phyloP scores from a whole-genome alignment of 2,329 filamentous ascomycete species.

The Nigrospora sphaerica region DNA sequence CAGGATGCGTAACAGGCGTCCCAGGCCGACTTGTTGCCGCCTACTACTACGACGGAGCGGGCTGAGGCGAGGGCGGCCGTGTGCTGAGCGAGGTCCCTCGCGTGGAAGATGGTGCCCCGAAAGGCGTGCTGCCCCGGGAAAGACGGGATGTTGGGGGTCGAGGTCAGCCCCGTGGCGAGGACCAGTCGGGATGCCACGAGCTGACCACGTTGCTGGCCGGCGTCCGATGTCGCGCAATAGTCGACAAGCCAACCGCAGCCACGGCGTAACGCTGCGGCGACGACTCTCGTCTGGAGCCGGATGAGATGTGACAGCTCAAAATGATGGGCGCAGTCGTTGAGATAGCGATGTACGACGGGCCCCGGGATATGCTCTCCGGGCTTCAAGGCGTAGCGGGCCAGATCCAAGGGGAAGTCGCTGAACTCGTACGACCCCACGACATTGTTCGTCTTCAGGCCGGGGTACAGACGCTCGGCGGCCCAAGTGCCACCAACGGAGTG shows the following conservation, averaged over 20 bases:
- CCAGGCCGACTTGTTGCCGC: slow-evolving; percentile 11
- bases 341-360: slow-evolving; percentile 26
- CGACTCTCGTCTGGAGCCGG: slow-evolving; percentile 4
- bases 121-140: slow-evolving; percentile 6
- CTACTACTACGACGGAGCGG: slow-evolving; percentile 8
- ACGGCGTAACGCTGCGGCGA: background rate
- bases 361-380: slow-evolving; percentile 41
- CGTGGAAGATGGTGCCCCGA: slow-evolving; percentile 8
- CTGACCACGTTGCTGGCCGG: background rate
- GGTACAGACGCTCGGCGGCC: slow-evolving; percentile 51
- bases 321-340: slow-evolving; percentile 3
- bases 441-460: slow-evolving; percentile 58
- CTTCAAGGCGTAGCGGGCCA: slow-evolving; percentile 38
- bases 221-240: background rate
- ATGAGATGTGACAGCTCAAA: slow-evolving; percentile 4
- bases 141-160: slow-evolving; percentile 5
- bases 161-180: slow-evolving; percentile 11
- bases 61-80: background rate
- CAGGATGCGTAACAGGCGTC: slow-evolving; percentile 8
- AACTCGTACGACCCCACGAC: slow-evolving; percentile 56
- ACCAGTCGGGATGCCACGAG: slow-evolving; percentile 6
- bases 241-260: slow-evolving; percentile 1
- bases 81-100: slow-evolving; percentile 7
- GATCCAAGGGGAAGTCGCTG: slow-evolving; percentile 54
- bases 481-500: slow-evolving; percentile 52